A percentile compares a stretch with the other conserved stretches of the same genome.
Conservation (phyloP, 169 alveolate species). For the Amoebophrya sp. region DNA sequence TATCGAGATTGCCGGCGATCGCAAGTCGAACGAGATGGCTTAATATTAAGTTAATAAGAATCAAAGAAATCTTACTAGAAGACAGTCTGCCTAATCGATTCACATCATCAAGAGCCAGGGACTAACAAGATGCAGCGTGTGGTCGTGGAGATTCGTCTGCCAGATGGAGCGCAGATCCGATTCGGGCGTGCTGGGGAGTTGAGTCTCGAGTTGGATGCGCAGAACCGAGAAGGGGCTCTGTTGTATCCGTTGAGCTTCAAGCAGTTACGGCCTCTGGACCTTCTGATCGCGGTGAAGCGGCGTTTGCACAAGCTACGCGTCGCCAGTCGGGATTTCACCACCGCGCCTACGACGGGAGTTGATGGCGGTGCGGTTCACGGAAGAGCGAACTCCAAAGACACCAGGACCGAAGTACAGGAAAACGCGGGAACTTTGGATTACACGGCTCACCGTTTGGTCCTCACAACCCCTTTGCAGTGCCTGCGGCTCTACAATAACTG, state of each 20-base stretch:
- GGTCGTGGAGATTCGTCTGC: not conserved
- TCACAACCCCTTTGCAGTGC: not conserved
- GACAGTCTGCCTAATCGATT: too few relatives aligned
- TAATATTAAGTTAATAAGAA: too few relatives aligned
- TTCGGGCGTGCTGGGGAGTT: not conserved
- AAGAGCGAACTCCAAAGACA: too few relatives aligned
- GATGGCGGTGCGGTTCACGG: too few relatives aligned
- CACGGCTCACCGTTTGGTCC: not conserved
- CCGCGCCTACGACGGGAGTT: too few relatives aligned
- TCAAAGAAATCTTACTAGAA: too few relatives aligned
- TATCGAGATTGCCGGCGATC: too few relatives aligned
- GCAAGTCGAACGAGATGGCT: too few relatives aligned
- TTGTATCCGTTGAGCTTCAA: not conserved
- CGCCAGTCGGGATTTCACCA: not conserved
- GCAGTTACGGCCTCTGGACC: not conserved
- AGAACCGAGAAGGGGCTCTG: not conserved
- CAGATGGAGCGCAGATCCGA: not conserved
- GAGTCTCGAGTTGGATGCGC: not conserved
- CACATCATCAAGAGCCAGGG: too few relatives aligned
- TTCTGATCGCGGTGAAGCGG: not conserved
- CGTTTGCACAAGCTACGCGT: not conserved
- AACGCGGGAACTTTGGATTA: not conserved
- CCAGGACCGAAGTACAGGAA: not conserved
- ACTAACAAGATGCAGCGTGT: too few relatives aligned
- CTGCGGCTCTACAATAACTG: conserved; percentile 11